Conservation (phyloP, 768 basidiomycete genomes). For the Termitomyces titanicus region DNA sequence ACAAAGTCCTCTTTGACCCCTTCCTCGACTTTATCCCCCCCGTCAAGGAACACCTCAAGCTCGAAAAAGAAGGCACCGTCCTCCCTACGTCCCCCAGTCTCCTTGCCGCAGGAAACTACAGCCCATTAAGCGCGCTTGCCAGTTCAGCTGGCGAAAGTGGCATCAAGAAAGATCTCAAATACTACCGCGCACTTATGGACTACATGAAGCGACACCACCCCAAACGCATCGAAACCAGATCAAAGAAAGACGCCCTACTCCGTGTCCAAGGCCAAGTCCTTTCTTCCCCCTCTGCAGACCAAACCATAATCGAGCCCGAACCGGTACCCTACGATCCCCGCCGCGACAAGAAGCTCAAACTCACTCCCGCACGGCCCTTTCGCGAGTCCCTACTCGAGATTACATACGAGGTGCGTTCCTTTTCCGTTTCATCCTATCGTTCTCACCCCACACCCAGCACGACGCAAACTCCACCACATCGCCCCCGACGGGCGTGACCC, state of each 20-base stretch:
- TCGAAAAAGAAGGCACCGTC: neutral
- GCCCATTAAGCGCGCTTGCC: neutral
- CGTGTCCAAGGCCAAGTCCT: slow-evolving; percentile 53
- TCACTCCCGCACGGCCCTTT: slow-evolving; percentile 15
- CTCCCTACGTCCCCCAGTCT: neutral
- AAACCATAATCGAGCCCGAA: slow-evolving; percentile 28
- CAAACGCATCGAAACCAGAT: neutral
- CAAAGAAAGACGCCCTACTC: slow-evolving; percentile 14
- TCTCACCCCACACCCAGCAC: slow-evolving; percentile 43
- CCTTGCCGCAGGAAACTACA: neutral
- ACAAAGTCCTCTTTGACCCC: slow-evolving; percentile 65
- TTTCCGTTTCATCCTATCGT: neutral
- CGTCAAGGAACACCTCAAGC: neutral
- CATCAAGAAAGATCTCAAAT: slow-evolving; percentile 11
- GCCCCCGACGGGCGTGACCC: slow-evolving; percentile 70
- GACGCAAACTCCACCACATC: slow-evolving; percentile 70
- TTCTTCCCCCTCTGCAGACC: slow-evolving; percentile 16
- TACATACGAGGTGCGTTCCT: slow-evolving; percentile 49
- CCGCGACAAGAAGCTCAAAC: slow-evolving; percentile 28
- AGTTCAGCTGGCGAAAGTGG: neutral
- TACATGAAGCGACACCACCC: slow-evolving; percentile 11
- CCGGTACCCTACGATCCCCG: slow-evolving; percentile 52
- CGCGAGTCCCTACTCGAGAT: slow-evolving; percentile 38
- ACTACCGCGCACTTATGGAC: slow-evolving; percentile 37
- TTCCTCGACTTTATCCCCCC: slow-evolving; percentile 35